Percentiles rank a stretch among this genome's conserved stretches.
Evolutionary conservation across 1,284 basidiomycete species (phyloP).

Genomic region (Chalciporus sp.): DNA sequence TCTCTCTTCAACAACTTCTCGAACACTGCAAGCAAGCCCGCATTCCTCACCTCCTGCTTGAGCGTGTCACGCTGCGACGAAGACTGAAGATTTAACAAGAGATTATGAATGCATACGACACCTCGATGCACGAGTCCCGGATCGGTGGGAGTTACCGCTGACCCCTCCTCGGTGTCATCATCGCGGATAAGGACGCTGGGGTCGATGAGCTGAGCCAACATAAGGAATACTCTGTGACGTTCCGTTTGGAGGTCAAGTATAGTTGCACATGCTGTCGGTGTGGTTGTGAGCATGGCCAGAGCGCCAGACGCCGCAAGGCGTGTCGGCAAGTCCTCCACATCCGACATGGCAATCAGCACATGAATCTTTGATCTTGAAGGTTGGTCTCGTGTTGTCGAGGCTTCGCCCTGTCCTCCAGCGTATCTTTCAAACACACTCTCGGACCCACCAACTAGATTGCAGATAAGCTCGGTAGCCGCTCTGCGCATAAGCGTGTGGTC

Average conservation of each 20-base stretch:
- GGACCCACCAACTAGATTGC: constrained; percentile 85
- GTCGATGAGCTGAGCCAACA: constrained; percentile 67
- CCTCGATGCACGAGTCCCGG: constrained; percentile 76
- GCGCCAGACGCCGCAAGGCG: constrained; percentile 85
- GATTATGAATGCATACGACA: constrained; percentile 68
- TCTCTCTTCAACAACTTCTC: constrained; percentile 47
- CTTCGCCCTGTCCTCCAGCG: constrained; percentile 43
- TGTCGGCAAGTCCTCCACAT: constrained; percentile 82
- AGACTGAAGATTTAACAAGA: constrained; percentile 53
- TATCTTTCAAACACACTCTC: constrained; percentile 77
- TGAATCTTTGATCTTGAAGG: constrained; percentile 68
- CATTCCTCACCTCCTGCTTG: constrained; percentile 49
- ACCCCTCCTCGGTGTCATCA: constrained; percentile 35
- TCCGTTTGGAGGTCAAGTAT: constrained; percentile 68
- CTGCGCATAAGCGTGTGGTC: constrained; percentile 83
- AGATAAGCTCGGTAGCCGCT: constrained; percentile 90
- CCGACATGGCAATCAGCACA: constrained; percentile 81
- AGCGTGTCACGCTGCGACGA: constrained; percentile 42
- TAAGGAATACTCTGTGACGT: constrained; percentile 57
- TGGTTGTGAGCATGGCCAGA: constrained; percentile 76
- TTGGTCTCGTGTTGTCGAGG: constrained; percentile 45
- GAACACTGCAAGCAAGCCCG: constrained; percentile 53
- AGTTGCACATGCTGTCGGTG: constrained; percentile 58
- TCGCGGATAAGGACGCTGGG: constrained; percentile 42
- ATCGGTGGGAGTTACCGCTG: constrained; percentile 40